phyloP scores from a whole-genome alignment of 257 asterid genomes.

The Salvia miltiorrhiza region DNA sequence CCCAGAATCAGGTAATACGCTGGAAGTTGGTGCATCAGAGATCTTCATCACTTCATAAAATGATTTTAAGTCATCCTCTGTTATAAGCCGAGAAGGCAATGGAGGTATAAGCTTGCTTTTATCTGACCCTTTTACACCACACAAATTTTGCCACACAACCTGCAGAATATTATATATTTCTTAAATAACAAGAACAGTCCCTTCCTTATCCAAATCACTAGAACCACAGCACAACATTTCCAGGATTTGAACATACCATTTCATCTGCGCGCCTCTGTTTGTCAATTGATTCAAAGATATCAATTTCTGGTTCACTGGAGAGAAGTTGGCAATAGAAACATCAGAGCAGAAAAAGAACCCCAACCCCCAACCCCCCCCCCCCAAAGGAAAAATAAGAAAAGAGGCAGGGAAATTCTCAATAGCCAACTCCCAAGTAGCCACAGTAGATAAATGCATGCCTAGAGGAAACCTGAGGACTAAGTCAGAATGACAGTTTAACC shows the following conservation, averaged over 20 bases:
- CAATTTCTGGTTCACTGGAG: conserved; percentile 90
- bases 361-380: too few relatives aligned
- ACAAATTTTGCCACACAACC: conserved; percentile 71
- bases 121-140: conserved; percentile 40
- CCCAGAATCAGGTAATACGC: conserved; percentile 50
- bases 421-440: too few relatives aligned
- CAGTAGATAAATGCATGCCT: too few relatives aligned
- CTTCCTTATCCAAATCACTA: not conserved
- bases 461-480: too few relatives aligned
- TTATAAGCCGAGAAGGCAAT: conserved; percentile 84
- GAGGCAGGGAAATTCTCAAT: not conserved
- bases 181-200: conserved; percentile 14
- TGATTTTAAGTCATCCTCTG: conserved; percentile 73
- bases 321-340: conserved; percentile 20
- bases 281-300: conserved; percentile 86
- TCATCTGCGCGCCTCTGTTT: conserved; percentile 74
- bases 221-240: conserved; percentile 7
- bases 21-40: conserved; percentile 45
- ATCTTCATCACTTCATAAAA: conserved; percentile 90
- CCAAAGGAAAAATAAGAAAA: not conserved
- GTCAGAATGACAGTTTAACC: too few relatives aligned
- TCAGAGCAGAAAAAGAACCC: not conserved
- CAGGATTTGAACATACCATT: conserved; percentile 50
- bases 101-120: conserved; percentile 54
- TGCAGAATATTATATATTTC: conserved; percentile 27